phyloP scores from a whole-genome alignment of 2,329 filamentous ascomycete species.

The Huntiella savannae region DNA sequence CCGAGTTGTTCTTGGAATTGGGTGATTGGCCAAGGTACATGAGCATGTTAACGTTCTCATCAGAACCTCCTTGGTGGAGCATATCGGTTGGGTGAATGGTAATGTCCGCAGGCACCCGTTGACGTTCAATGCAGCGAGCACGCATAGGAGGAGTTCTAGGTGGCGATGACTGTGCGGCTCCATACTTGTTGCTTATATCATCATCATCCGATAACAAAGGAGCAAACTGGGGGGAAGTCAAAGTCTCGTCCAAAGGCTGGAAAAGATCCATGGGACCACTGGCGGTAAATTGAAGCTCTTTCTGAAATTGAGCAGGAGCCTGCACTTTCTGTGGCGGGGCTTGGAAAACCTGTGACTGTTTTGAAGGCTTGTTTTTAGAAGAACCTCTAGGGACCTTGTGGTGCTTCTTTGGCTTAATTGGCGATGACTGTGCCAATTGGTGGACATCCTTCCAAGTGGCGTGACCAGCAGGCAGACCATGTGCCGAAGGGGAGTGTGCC shows the following conservation, averaged over 20 bases:
- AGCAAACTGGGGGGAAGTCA: slow-evolving; percentile 40
- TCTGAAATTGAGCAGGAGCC: slow-evolving; percentile 19
- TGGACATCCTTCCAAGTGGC: slow-evolving; percentile 59
- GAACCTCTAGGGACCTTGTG: slow-evolving; percentile 1
- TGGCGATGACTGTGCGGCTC: slow-evolving; percentile 61
- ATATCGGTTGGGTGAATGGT: slow-evolving; percentile 6
- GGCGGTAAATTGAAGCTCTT: slow-evolving; percentile 57
- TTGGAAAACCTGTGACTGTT: slow-evolving; percentile 6
- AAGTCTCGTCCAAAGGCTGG: slow-evolving; percentile 45
- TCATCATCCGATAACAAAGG: slow-evolving; percentile 50
- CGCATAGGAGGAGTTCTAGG: slow-evolving; percentile 54
- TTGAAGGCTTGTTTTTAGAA: background rate
- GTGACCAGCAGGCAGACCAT: slow-evolving; percentile 32
- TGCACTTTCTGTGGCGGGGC: background rate
- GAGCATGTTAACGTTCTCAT: slow-evolving; percentile 65
- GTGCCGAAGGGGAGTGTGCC: slow-evolving; percentile 35
- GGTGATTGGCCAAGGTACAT: slow-evolving; percentile 82
- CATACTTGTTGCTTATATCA: slow-evolving; percentile 60
- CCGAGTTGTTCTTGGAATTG: slow-evolving; percentile 34
- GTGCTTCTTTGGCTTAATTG: slow-evolving; percentile 41
- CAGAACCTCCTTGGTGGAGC: slow-evolving; percentile 22
- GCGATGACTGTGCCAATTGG: slow-evolving; percentile 68
- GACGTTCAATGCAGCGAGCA: slow-evolving; percentile 27
- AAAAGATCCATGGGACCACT: slow-evolving; percentile 60
- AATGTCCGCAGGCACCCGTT: slow-evolving; percentile 19